Evolutionary conservation across 1,284 basidiomycete genomes (phyloP), one percentile per base, ranked within the genome.

Genomic region (Ganoderma leucocontextum): DNA sequence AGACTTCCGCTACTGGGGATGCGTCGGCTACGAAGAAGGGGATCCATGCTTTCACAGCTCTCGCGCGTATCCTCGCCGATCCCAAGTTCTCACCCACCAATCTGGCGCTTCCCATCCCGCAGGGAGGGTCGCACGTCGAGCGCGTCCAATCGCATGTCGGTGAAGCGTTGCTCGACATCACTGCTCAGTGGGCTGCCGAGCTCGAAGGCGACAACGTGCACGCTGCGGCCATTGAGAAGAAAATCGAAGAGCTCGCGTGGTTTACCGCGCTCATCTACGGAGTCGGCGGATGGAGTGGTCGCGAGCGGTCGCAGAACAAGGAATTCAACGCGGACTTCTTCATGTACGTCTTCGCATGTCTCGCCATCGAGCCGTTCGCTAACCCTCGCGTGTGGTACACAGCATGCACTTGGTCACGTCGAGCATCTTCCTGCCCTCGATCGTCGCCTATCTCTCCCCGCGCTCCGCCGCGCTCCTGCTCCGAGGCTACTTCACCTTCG

Each of bases 361-460:
- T 9, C 10, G n/a, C 19, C 13, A 19, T 52, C 6, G 10, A 29
- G 35, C 13, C 1, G 17, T 9, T 47, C 38, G 59, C 63, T 67
- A 3, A 70, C 25, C 0, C 44, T 41, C 6, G 5, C 15, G 5
- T 29, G 6, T 59, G 29, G 2, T 22, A 22, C 19, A 25, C 47
- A 83, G 81, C 13, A 83, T 84, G 80, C 85, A 86, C 67, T 74
- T 84, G 15, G 80, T 85, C 36, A 87, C 85, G 0, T 86, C 85
- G 4, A 76, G 80, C 7, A 69, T 86, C 47, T 85, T 86, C 78
- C 66, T 84, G 25, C 78, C 82, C 4, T 78, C 80, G 3, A 63
- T 83, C 60, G 62, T 80, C 41, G 66, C 73, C 0, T 75, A 70
- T 35, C 70, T 75, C 66, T 71, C 74, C 72, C 68, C 74, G 73